Evolutionary conservation across 23 red algal species (phyloP), one percentile per base, ranked within the genome.

Genomic region (Gracilariopsis chorda): DNA sequence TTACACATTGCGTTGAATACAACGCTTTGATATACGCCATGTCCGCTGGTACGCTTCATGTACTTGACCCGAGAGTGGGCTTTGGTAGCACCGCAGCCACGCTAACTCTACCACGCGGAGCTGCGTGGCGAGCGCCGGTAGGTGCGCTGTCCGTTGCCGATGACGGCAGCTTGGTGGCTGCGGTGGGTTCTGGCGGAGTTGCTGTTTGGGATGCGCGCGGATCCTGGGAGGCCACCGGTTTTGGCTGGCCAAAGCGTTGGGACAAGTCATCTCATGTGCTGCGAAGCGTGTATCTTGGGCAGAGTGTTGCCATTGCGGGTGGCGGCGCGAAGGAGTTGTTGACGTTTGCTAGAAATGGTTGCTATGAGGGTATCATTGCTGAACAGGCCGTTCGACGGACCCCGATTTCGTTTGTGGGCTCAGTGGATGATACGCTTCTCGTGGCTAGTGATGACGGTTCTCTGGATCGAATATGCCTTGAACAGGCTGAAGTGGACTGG

Each of bases 171-270:
- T 11, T 84, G 11, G 74, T 24, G 37, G 74, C 47, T 14, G 47
- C 47, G 30, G 59, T 64, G 3, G 83, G 83, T 21, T 30, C 53
- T 29, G 83, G 83, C 47, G 83, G 63, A 33, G 83, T 58, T 14
- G 83, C 67, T 10, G 37, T 88, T 28, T 88, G 83, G 83, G 83
- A 88, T 17, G 83, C 63, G 45, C 46, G 83, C 46, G 83, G 83
- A 23, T 11, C 27, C 7, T 88, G 83, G 83, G 37, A 75, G 23
- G 83, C 42, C 40, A 20, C 28, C 2, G 37, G 59, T 4, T 59
- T 75, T 32, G 83, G 83, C 20, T 56, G 64, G 63, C 83, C 80
- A 10, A 28, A 13, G 13, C 51, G 80, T 10, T 84, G 55, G 77
- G 55, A 59, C 12, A 34, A 44, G 12, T 13, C 41, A 17, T 23